These are phyloP conservation scores for Cardamine chenopodiifolia DNA, from an alignment of 345 rosid species.

Conservation along the genomic window DNA sequence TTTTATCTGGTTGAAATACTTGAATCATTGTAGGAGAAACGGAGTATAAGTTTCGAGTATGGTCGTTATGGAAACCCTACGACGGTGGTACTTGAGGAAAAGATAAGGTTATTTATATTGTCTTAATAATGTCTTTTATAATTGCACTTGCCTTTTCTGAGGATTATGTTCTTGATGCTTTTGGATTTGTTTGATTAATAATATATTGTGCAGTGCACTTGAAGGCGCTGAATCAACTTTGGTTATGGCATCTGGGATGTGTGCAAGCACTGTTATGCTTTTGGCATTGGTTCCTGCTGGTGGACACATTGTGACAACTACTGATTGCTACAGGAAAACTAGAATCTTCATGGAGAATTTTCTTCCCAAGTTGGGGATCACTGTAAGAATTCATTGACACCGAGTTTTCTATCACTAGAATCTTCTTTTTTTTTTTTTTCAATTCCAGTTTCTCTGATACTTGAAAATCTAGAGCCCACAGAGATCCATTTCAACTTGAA, in stretches of 20 bases:
- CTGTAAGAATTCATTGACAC: slow-evolving; percentile 46
- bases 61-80: slow-evolving; percentile 99
- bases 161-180: slow-evolving; percentile 7
- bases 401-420: background rate
- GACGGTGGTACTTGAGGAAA: slow-evolving; percentile 77
- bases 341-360: slow-evolving; percentile 90
- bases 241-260: slow-evolving; percentile 98
- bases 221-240: slow-evolving; percentile 96
- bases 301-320: slow-evolving; percentile 93
- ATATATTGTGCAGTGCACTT: slow-evolving; percentile 63
- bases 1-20: background rate
- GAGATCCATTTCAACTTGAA: background rate
- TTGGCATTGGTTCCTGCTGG: slow-evolving; percentile 97
- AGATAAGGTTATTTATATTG: slow-evolving; percentile 65
- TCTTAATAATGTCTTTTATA: background rate
- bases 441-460: background rate
- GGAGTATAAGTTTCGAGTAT: slow-evolving; percentile 82
- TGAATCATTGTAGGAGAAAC: slow-evolving; percentile 65
- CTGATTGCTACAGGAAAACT: slow-evolving; percentile 94
- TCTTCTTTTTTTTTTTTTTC: background rate
- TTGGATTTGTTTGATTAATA: slow-evolving; percentile 13
- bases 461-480: background rate
- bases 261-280: slow-evolving; percentile 88
- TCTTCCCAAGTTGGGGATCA: slow-evolving; percentile 93
- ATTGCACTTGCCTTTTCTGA: background rate